Evolutionary conservation across 495 filamentous ascomycete species (phyloP), one percentile per base, ranked within the genome.

Genomic region (Neurospora sp.): DNA sequence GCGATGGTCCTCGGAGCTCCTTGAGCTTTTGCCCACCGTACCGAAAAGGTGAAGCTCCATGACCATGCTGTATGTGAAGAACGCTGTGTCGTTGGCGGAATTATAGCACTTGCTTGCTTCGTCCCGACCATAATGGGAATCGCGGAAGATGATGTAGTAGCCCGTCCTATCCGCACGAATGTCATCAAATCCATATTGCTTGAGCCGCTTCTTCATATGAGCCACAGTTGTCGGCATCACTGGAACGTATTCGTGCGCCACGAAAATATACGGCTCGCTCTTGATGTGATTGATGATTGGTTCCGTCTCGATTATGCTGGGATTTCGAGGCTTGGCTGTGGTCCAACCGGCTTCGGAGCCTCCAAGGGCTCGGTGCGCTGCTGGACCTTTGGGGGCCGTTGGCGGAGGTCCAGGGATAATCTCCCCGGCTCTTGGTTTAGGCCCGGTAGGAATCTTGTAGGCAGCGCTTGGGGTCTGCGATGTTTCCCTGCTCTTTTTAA

Each of bases 21-120:
- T 89, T 83, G 66, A 88, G 85, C 75, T 87, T 89, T 70, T 90
- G 86, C 78, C 90, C 88, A 78, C 88, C 82, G 81, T 91, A 84
- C 78, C 92, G 88, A 76, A 88, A 82, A 48, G 88, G 83, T 94
- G 90, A 74, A 90, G 90, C 78, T 94, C 90, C 94, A 99, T 97
- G 54, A 89, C 89, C 93, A 99, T 93, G 71, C 87, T 89, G 78
- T 98, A 98, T 6, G 89, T 97, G 84, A 99, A 98, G 66, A 99
- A 87, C 1, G 89, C 86, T 37, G 89, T 89, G 79, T 90, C 90
- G 79, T 97, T 88, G 72, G 90, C 92, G 42, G 89, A 84, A 70
- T 88, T 84, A 76, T 87, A 93, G 80, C 94, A 98, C 59, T 90
- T 87, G 41, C 91, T 89, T 12, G 92, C 90, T 79, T 97, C 93